Evolutionary conservation across 2,329 filamentous ascomycete species (phyloP).

Genomic region (Alternaria consortialis): DNA sequence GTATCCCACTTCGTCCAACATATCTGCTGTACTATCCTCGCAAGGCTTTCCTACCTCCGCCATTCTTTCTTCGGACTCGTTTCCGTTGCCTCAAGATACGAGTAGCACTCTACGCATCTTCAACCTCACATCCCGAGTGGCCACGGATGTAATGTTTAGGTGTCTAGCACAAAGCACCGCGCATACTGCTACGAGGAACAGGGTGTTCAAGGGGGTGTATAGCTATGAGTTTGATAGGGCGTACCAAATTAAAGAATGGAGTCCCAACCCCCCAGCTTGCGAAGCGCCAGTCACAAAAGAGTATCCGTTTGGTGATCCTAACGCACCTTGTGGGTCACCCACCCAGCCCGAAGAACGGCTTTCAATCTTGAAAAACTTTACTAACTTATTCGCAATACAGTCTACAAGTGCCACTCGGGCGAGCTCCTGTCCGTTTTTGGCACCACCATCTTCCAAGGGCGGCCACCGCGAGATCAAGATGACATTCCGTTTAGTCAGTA

Average conservation of each 20-base stretch:
- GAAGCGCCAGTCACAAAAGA: slow-evolving; percentile 33
- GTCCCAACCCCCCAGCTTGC: slow-evolving; percentile 49
- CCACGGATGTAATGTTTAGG: slow-evolving; percentile 45
- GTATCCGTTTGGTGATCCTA: slow-evolving; percentile 39
- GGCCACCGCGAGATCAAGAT: neutral
- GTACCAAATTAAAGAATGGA: slow-evolving; percentile 40
- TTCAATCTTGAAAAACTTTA: neutral
- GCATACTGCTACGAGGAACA: slow-evolving; percentile 29
- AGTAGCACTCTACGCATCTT: slow-evolving; percentile 49
- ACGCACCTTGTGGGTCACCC: slow-evolving; percentile 8
- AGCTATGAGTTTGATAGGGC: slow-evolving; percentile 46
- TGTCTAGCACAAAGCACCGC: slow-evolving; percentile 45
- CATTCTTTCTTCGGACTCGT: slow-evolving; percentile 20
- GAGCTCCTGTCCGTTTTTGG: neutral
- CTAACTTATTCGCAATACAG: neutral
- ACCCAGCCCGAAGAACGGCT: neutral
- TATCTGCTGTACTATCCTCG: slow-evolving; percentile 28
- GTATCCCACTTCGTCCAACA: slow-evolving; percentile 20
- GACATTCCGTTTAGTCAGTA: neutral
- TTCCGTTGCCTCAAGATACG: slow-evolving; percentile 31
- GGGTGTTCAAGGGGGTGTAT: slow-evolving; percentile 35
- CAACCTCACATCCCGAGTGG: slow-evolving; percentile 43
- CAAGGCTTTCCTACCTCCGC: slow-evolving; percentile 21
- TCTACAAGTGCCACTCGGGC: neutral
- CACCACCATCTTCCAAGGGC: neutral